Percentiles rank a stretch among this genome's conserved stretches.
phyloP scores from a whole-genome alignment of 2,329 filamentous ascomycete species.

The Rhexocercosporidium sp. region DNA sequence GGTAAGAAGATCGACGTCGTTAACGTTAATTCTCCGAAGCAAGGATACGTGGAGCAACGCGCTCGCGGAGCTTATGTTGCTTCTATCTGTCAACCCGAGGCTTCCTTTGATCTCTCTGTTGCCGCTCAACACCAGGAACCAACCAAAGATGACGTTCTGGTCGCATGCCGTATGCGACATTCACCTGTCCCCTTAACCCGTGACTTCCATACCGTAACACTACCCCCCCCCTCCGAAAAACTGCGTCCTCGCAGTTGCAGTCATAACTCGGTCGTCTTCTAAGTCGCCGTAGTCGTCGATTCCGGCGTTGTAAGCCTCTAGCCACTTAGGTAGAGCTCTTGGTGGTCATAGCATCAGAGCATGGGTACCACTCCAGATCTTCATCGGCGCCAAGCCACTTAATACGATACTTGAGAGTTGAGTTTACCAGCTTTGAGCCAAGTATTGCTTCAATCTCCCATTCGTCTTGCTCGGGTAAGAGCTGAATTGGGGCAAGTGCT shows the following conservation, averaged over 20 bases:
- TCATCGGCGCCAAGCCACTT: neutral
- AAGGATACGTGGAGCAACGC: constrained; percentile 5
- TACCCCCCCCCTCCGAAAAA: neutral
- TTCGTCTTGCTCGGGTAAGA: neutral
- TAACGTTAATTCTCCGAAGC: neutral
- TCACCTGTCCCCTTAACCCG: too few relatives aligned
- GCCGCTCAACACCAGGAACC: neutral
- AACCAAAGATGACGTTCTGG: neutral
- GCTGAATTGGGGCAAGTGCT: neutral
- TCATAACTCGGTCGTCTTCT: neutral
- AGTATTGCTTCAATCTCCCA: neutral
- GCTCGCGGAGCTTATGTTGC: constrained; percentile 9
- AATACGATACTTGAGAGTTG: neutral
- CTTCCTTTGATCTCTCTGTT: neutral
- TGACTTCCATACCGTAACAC: too few relatives aligned
- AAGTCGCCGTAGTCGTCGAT: neutral
- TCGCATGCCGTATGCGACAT: too few relatives aligned
- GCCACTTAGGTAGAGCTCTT: neutral
- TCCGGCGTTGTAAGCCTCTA: neutral
- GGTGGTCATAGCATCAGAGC: neutral
- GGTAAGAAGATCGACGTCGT: constrained; percentile 9
- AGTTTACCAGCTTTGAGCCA: neutral
- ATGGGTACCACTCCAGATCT: neutral
- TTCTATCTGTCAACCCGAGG: constrained; percentile 9
- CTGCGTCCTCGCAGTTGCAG: neutral